Percentiles rank a stretch among this genome's conserved stretches.
phyloP scores from a whole-genome alignment of 2,329 filamentous ascomycete species.

The Alternaria viburni region DNA sequence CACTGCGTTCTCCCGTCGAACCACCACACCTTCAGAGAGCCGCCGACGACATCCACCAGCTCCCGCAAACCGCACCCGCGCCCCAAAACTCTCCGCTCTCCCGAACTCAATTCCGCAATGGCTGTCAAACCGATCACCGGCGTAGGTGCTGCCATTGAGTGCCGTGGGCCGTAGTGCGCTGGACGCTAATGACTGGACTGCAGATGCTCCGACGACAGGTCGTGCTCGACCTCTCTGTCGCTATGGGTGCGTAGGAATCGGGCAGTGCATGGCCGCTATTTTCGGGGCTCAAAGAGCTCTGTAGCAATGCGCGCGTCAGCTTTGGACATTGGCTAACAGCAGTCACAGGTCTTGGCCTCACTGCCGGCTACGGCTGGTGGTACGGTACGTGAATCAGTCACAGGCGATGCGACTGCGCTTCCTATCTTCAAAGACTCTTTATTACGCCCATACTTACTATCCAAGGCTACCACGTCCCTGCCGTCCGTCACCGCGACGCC shows the following conservation, averaged over 20 bases:
- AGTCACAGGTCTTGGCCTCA: conserved; percentile 63
- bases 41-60: conserved; percentile 35
- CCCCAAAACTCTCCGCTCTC: conserved; percentile 38
- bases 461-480: conserved; percentile 68
- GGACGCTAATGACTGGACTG: conserved; percentile 34
- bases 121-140: conserved; percentile 59
- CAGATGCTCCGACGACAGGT: conserved; percentile 71
- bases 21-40: conserved; percentile 41
- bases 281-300: conserved; percentile 6
- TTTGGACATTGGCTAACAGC: conserved; percentile 31
- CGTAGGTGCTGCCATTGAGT: conserved; percentile 52
- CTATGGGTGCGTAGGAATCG: conserved; percentile 61
- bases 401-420: background rate
- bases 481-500: conserved; percentile 67
- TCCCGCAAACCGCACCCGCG: conserved; percentile 34
- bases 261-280: background rate
- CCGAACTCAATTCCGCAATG: conserved; percentile 42
- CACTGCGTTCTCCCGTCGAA: conserved; percentile 25
- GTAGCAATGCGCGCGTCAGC: conserved; percentile 1
- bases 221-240: conserved; percentile 70
- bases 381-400: conserved; percentile 59
- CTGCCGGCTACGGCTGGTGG: conserved; percentile 71
- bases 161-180: conserved; percentile 13
- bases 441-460: conserved; percentile 1
- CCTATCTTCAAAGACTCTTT: background rate